Base-by-base conservation (phyloP, 257 asterid species). In the Solanum pimpinellifolium region DNA sequence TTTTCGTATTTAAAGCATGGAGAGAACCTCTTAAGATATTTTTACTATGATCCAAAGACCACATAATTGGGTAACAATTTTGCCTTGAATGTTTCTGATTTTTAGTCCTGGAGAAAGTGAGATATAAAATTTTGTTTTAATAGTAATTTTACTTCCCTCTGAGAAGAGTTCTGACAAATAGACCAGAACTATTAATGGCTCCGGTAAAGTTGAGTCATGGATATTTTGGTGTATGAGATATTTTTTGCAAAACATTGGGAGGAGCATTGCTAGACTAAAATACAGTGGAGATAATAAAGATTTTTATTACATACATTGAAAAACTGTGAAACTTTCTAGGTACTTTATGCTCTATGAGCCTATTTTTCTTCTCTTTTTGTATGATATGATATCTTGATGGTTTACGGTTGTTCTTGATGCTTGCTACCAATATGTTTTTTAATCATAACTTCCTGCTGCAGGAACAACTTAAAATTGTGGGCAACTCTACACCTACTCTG, bases 391-490 rank as follows among this genome's bases (percentile, higher is more conserved):
- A 62, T 9, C 31, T 33, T 33, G 62, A 27, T 85, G 35, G 33
- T 42, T 85, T 76, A 41, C 13, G 5, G 33, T 85, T 69, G 33
- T 85, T 69, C 23, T 33, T 72, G 68, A 72, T 72, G 87, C 47
- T 46, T 46, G 35, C 49, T 73, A 35, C 35, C 72, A 72, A 14
- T 37, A n/a, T 65, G 42, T 35, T 9, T 86, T 20, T 60, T 25
- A 49, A 62, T 78, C 70, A 65, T 2, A 21, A 80, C 76, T 65
- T 86, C 65, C 41, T 76, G 18, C 83, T 86, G 86, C 88, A 86
- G 88, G 86, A 86, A 78, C 86, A 86, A 21, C 77, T 86, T 47
- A 72, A 16, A 62, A 44, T 7, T 27, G 85, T 41, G 70, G 88
- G 86, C 85, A 77, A 86, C 47, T 78, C 86, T 27, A 73, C 44